phyloP scores from a whole-genome alignment of 2,329 filamentous ascomycete species.

The Colletotrichum destructivum region DNA sequence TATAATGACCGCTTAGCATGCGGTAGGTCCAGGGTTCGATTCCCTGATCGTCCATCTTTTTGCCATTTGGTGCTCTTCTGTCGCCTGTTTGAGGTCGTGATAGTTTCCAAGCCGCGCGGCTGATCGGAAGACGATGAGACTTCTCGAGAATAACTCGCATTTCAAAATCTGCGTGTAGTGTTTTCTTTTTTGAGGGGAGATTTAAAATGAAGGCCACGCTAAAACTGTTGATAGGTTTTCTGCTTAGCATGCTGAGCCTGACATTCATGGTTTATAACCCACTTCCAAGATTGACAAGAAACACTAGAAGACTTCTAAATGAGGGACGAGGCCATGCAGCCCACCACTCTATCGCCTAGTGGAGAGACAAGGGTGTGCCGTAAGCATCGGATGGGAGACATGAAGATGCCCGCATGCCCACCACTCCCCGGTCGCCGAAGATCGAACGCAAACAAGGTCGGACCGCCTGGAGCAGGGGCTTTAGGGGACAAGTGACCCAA shows the following conservation, averaged over 20 bases:
- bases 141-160: too few relatives aligned
- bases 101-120: too few relatives aligned
- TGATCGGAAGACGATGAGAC: too few relatives aligned
- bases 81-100: too few relatives aligned
- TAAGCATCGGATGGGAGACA: neutral
- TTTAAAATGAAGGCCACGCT: too few relatives aligned
- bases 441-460: neutral
- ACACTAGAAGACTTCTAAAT: too few relatives aligned
- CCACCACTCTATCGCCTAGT: neutral
- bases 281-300: too few relatives aligned
- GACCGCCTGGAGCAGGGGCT: neutral
- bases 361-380: neutral
- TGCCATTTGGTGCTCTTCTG: neutral
- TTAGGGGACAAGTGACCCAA: neutral
- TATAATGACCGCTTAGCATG: conserved; percentile 43
- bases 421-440: neutral
- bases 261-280: too few relatives aligned
- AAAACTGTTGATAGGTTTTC: too few relatives aligned
- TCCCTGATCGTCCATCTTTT: conserved; percentile 38
- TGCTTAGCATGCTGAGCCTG: too few relatives aligned
- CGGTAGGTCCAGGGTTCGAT: conserved; percentile 40
- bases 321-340: neutral
- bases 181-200: too few relatives aligned
- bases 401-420: neutral
- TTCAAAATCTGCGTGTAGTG: too few relatives aligned